A percentile compares a stretch with the other conserved stretches of the same genome.
phyloP scores from a whole-genome alignment of 2,329 filamentous ascomycete species.

The Cyphellophora europaea region DNA sequence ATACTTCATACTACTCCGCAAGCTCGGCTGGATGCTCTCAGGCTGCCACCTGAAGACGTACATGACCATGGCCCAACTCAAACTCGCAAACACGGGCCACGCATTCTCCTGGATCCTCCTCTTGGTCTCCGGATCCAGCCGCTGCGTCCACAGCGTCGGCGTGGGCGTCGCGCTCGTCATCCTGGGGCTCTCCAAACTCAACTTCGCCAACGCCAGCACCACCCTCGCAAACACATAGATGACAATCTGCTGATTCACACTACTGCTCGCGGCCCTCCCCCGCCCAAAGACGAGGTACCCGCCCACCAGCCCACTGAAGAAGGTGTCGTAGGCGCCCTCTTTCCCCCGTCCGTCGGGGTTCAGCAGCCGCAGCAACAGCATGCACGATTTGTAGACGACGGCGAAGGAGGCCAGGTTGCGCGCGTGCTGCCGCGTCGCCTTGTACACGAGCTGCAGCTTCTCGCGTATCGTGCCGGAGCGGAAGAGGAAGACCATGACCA shows the following conservation, averaged over 20 bases:
- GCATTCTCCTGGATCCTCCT: slow-evolving; percentile 56
- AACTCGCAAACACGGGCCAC: slow-evolving; percentile 85
- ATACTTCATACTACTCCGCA: slow-evolving; percentile 94
- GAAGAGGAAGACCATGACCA: slow-evolving; percentile 98
- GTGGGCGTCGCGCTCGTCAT: slow-evolving; percentile 19
- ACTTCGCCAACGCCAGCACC: slow-evolving; percentile 69
- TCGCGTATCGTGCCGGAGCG: slow-evolving; percentile 81
- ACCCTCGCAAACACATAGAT: slow-evolving; percentile 96
- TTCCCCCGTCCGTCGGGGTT: slow-evolving; percentile 35
- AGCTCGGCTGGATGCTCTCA: slow-evolving; percentile 78
- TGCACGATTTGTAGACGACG: slow-evolving; percentile 74
- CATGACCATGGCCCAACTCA: slow-evolving; percentile 93
- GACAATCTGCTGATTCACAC: slow-evolving; percentile 58
- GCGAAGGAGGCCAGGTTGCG: slow-evolving; percentile 88
- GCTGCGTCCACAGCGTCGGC: slow-evolving; percentile 21
- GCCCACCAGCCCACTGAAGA: slow-evolving; percentile 77
- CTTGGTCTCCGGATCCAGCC: slow-evolving; percentile 19
- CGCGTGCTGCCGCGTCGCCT: slow-evolving; percentile 83
- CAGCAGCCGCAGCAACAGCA: slow-evolving; percentile 62
- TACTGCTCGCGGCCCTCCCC: slow-evolving; percentile 44
- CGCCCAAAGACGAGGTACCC: slow-evolving; percentile 91
- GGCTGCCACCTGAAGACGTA: slow-evolving; percentile 89
- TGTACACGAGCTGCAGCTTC: slow-evolving; percentile 68
- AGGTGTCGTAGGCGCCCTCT: slow-evolving; percentile 67
- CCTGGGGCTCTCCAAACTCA: slow-evolving; percentile 59